These are phyloP conservation scores for Cicer judaicum DNA, from an alignment of 306 rosid genomes.

Conservation along the genomic window DNA sequence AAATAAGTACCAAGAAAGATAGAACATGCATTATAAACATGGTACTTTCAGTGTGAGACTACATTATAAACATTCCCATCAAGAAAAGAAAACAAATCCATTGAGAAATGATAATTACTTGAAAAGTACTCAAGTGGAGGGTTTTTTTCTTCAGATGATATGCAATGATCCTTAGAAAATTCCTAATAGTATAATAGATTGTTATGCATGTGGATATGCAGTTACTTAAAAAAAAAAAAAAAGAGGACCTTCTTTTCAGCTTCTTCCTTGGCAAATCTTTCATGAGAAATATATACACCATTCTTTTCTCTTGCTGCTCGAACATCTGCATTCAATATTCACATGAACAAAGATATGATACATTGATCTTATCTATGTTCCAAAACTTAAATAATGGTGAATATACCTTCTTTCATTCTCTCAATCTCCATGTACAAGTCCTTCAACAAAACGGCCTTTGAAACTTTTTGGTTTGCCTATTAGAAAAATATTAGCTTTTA, in stretches of 20 bases:
- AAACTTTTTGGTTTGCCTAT: conserved; percentile 93
- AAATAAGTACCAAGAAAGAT: conserved; percentile 27
- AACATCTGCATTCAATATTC: conserved; percentile 62
- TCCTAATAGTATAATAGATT: not conserved
- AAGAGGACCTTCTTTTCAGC: conserved; percentile 85
- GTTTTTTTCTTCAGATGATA: not conserved
- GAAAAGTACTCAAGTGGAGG: not conserved
- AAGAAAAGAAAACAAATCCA: not conserved
- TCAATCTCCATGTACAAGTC: conserved; percentile 89
- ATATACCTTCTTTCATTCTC: conserved; percentile 87
- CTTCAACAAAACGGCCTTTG: conserved; percentile 85
- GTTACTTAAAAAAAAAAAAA: not conserved
- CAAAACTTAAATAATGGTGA: conserved; percentile 21
- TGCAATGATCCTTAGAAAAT: not conserved
- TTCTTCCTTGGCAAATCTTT: conserved; percentile 86
- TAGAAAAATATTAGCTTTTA: conserved; percentile 29
- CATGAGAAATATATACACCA: conserved; percentile 90
- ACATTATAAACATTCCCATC: not conserved
- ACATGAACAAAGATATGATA: conserved; percentile 22
- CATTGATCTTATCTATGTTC: conserved; percentile 25
- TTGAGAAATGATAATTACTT: not conserved
- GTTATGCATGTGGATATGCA: not conserved
- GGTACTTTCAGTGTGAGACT: conserved; percentile 30
- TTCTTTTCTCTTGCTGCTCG: conserved; percentile 97
- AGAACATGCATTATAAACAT: conserved; percentile 14